Conservation (phyloP, 768 basidiomycete species). For the Lactarius vividus region DNA sequence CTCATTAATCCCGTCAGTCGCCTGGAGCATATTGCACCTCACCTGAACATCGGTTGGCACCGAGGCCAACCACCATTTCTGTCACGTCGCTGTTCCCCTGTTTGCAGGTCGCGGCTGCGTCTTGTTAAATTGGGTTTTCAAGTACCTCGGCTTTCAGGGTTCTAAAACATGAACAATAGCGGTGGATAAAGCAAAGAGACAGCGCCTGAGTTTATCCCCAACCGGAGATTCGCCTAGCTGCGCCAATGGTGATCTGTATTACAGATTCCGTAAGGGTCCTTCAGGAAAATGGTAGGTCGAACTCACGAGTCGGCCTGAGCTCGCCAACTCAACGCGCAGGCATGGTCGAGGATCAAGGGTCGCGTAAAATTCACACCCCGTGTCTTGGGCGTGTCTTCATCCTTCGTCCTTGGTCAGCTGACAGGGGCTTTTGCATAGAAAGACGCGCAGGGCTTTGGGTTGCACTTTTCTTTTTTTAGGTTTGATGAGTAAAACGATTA, state of each 20-base stretch:
- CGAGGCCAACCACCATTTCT: no score
- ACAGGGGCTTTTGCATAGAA: not conserved
- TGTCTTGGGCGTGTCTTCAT: not conserved
- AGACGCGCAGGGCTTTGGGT: not conserved
- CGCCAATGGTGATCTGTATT: not conserved
- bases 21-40: no score
- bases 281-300: not conserved
- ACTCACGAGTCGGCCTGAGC: not conserved
- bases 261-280: no score
- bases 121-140: not conserved
- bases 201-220: not conserved
- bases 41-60: no score
- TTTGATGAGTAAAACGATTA: conserved; percentile 1
- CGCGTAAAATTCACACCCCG: not conserved
- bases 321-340: not conserved
- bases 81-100: not conserved
- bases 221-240: not conserved
- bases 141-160: not conserved
- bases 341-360: not conserved
- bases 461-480: not conserved
- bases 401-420: not conserved
- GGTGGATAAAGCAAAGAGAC: no score
- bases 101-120: not conserved
- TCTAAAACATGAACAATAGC: not conserved
- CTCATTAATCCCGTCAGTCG: no score